Base-by-base conservation (phyloP, 257 asterid genomes). In the Nicotiana tabacum region DNA sequence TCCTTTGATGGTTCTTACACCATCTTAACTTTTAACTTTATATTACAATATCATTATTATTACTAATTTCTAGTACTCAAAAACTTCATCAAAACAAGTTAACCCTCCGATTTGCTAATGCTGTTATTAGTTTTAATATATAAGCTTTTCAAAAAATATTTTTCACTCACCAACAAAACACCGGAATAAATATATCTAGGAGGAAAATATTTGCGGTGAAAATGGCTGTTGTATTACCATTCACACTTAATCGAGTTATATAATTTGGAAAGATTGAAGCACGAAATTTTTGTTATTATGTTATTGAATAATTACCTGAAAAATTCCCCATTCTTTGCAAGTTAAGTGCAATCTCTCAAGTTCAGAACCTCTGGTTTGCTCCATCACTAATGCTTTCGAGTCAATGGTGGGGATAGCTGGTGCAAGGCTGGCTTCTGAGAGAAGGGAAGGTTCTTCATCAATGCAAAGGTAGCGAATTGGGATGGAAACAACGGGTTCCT, bases 311-410 rank as follows among this genome's bases (percentile, higher is more conserved):
- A 5, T 18, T 77, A 91, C 97, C 95, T 93, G 97, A 69, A 93
- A 92, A 6, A 93, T 87, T 85, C 97, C 97, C 95, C 93, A 92
- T 12, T 90, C 91, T 89, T 86, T 86, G 91, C 95, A 90, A 62
- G 89, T 48, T 0, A 88, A 43, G 81, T 90, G 91, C 83, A 93
- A 76, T 72, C 81, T 86, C 27, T 90, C 57, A 1, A 91, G 85
- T 16, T 87, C 88, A 5, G 57, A 56, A 80, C 10, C 53, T 78
- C 69, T 90, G 5, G 80, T 82, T 77, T 88, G 83, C 9, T 68
- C 35, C 62, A 24, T 35, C 10, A 39, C 85, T 82, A 89, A 84
- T 7, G 64, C 72, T 18, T 81, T 66, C 91, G 92, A 67, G 88
- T 93, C 89, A 58, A 93, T 32, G 0, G 82, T 33, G 0, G 97